Conservation (phyloP, 345 rosid species). For the Populus deltoides region DNA sequence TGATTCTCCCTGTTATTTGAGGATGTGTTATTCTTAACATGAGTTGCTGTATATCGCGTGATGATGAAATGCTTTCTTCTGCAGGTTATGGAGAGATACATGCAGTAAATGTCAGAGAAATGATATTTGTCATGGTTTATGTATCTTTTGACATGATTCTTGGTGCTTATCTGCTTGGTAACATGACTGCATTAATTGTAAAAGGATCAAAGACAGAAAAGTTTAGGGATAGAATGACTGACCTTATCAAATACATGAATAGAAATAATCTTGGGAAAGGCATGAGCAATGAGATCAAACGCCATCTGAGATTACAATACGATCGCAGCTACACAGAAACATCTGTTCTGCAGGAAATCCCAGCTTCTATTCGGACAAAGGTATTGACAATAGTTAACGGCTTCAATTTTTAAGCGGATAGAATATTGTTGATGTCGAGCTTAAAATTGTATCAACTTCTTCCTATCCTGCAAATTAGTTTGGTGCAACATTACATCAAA, state of each 20-base stretch:
- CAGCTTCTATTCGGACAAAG: conserved; percentile 69
- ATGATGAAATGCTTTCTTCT: conserved; percentile 11
- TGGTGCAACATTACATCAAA: too few relatives aligned
- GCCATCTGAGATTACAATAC: conserved; percentile 59
- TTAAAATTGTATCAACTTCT: neutral
- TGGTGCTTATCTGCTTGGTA: conserved; percentile 84
- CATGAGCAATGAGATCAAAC: conserved; percentile 57
- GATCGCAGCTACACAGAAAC: conserved; percentile 56
- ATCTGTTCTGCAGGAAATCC: conserved; percentile 74
- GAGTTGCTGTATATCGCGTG: too few relatives aligned
- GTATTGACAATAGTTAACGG: conserved; percentile 27
- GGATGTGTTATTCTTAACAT: neutral
- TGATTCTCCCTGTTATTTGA: neutral
- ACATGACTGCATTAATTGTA: conserved; percentile 87
- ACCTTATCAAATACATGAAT: conserved; percentile 62
- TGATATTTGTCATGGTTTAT: conserved; percentile 79
- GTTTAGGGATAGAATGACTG: conserved; percentile 73
- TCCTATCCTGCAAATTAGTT: neutral
- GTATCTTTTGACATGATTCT: conserved; percentile 88
- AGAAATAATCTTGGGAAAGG: conserved; percentile 61
- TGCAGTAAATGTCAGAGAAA: conserved; percentile 79
- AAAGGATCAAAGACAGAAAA: conserved; percentile 87
- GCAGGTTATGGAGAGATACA: conserved; percentile 93
- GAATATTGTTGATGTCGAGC: neutral
- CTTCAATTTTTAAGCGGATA: neutral